Evolutionary conservation across 441 rosid species (phyloP).

Genomic region (Geranium incanum): DNA sequence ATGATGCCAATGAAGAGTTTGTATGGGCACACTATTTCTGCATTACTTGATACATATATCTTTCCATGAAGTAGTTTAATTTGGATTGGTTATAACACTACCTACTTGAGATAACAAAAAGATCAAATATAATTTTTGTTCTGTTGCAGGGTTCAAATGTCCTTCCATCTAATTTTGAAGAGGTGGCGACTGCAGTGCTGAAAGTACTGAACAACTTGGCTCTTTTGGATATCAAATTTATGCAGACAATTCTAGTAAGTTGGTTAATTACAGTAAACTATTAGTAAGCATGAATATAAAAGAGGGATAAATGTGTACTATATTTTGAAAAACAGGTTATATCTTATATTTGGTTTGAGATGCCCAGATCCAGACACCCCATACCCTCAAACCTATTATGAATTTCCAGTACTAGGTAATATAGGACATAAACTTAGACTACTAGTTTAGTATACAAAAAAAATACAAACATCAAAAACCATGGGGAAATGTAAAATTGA

Average conservation of each 20-base stretch:
- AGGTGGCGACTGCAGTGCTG: conserved; percentile 70
- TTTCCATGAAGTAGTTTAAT: not conserved
- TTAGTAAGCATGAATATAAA: not conserved
- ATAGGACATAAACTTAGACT: conserved; percentile 2
- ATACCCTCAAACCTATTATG: not conserved
- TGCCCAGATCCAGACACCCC: not conserved
- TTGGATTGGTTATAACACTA: not conserved
- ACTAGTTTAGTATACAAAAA: not conserved
- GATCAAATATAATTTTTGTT: conserved; percentile 9
- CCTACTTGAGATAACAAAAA: conserved; percentile 3
- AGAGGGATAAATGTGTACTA: not conserved
- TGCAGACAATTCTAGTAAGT: conserved; percentile 70
- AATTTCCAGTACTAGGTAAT: conserved; percentile 5
- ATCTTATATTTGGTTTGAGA: not conserved
- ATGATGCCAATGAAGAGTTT: not conserved
- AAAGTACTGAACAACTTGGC: conserved; percentile 74
- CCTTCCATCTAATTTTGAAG: conserved; percentile 76
- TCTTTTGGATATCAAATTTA: conserved; percentile 47
- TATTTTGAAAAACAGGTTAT: not conserved
- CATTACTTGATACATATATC: not conserved
- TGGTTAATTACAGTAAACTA: conserved; percentile 7
- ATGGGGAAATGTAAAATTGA: not conserved
- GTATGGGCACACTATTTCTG: not conserved
- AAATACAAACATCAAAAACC: not conserved
- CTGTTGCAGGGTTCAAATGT: conserved; percentile 45